Evolutionary conservation across 129 eudicot species (phyloP), one percentile per base, ranked within the genome.

Genomic region (Centella asiatica): DNA sequence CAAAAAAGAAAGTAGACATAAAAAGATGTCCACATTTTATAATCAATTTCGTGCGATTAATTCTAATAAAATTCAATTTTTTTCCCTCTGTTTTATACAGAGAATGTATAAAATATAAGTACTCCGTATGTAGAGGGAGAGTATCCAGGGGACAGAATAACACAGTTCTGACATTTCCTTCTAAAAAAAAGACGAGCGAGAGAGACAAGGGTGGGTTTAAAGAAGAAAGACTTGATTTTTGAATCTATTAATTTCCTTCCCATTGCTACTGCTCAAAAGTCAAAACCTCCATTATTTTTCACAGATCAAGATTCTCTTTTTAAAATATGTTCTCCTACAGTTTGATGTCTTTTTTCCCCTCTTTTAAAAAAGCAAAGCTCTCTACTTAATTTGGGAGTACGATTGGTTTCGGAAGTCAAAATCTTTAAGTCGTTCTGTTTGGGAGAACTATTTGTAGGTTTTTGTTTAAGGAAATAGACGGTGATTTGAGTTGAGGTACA

Each of bases 91-190:
- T 3, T 34, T 34, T 34, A n/a, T n/a, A n/a, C n/a, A n/a, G n/a
- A n/a, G n/a, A n/a, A n/a, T n/a, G n/a, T n/a, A n/a, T n/a, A n/a
- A n/a, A n/a, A n/a, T n/a, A n/a, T 32, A 32, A 32, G 36, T 32
- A 32, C 36, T 32, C 36, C 36, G 4, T 32, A 6, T n/a, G n/a
- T n/a, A 32, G 6, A 3, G 10, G 4, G 19, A 42, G 47, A 14
- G 47, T 11, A 15, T 42, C 76, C 51, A 47, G 79, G 79, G 28
- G 48, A 54, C 71, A 53, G 49, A 15, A 34, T 50, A 67, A 80
- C 67, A 44, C 67, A 71, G 72, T 22, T 64, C 90, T 77, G 86
- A 72, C 85, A 75, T 47, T 72, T 66, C 24, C 56, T 62, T 66
- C 62, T 52, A 64, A 44, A 3, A 34, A 9, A 34, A 9, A 34